Percentiles rank a stretch among this genome's conserved stretches.
These are phyloP conservation scores for Mucor piriformis DNA, from an alignment of 371 early-diverging fungal genomes.

Conservation along the genomic window DNA sequence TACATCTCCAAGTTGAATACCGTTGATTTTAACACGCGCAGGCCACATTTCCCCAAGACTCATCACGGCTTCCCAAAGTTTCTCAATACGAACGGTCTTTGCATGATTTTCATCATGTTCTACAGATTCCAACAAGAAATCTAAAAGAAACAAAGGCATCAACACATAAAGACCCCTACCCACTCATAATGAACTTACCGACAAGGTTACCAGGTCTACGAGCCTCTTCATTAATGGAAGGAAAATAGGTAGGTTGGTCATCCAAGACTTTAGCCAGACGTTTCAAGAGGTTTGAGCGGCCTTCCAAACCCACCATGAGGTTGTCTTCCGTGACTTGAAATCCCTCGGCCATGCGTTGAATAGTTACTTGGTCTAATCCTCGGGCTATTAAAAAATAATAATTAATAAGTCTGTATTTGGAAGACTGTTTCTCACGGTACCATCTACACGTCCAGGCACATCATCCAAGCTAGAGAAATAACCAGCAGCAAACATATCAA, in stretches of 20 bases:
- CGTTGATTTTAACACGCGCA: constrained; percentile 70
- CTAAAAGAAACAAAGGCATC: constrained; percentile 17
- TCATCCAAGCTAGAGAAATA: constrained; percentile 66
- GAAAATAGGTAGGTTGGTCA: constrained; percentile 66
- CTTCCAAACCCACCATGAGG: constrained; percentile 82
- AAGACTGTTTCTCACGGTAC: constrained; percentile 33
- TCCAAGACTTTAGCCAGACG: constrained; percentile 66
- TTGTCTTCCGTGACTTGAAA: constrained; percentile 84
- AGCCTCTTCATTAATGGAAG: constrained; percentile 28
- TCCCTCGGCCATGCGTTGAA: constrained; percentile 63
- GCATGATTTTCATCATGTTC: constrained; percentile 6
- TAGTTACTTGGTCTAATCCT: constrained; percentile 60
- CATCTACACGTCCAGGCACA: constrained; percentile 72
- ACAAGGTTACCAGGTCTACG: constrained; percentile 84
- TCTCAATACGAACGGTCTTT: constrained; percentile 31
- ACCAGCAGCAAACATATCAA: constrained; percentile 86
- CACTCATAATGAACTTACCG: constrained; percentile 43
- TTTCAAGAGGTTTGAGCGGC: constrained; percentile 74
- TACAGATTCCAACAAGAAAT: constrained; percentile 44
- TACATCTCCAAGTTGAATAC: constrained; percentile 85
- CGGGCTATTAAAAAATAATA: constrained; percentile 36
- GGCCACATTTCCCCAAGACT: constrained; percentile 55
- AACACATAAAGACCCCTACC: too few relatives aligned
- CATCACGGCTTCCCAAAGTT: constrained; percentile 79
- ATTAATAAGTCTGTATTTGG: constrained; percentile 7